Evolutionary conservation across 805 yeast species (phyloP).

Genomic region (Schizosaccharomyces octosporus): DNA sequence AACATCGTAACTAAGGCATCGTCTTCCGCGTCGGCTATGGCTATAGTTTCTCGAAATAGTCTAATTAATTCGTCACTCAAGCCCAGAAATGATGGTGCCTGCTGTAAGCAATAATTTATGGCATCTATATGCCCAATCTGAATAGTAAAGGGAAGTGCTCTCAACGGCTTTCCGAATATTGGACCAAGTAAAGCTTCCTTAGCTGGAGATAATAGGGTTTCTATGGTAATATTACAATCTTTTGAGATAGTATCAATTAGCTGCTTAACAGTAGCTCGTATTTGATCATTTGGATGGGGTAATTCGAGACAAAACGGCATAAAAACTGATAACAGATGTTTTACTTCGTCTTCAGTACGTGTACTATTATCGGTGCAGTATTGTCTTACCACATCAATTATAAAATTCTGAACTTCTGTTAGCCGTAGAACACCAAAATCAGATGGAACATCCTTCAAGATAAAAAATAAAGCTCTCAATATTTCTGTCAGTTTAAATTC

Average conservation of each 20-base stretch:
- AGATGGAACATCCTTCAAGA: constrained; percentile 65
- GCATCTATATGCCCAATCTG: constrained; percentile 97
- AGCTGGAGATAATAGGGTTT: constrained; percentile 58
- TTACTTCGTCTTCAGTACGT: constrained; percentile 10
- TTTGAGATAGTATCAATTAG: constrained; percentile 45
- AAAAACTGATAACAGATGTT: constrained; percentile 25
- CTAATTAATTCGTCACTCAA: constrained; percentile 78
- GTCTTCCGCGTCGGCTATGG: constrained; percentile 91
- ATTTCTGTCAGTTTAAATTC: constrained; percentile 59
- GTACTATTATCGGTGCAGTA: not conserved
- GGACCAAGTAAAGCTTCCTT: constrained; percentile 68
- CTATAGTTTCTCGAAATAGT: constrained; percentile 67
- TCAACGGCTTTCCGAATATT: constrained; percentile 81
- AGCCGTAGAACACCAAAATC: constrained; percentile 69
- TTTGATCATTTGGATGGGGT: constrained; percentile 64
- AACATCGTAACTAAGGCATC: constrained; percentile 78
- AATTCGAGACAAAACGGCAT: constrained; percentile 79
- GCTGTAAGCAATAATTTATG: constrained; percentile 61
- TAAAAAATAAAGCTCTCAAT: constrained; percentile 67
- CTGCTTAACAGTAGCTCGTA: constrained; percentile 56
- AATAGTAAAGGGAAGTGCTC: constrained; percentile 95
- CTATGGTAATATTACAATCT: constrained; percentile 40
- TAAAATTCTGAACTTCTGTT: constrained; percentile 33
- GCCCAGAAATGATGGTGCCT: constrained; percentile 57
- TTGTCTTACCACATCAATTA: constrained; percentile 4